phyloP scores from a whole-genome alignment of 2,329 filamentous ascomycete species.

The Fusarium hostae region DNA sequence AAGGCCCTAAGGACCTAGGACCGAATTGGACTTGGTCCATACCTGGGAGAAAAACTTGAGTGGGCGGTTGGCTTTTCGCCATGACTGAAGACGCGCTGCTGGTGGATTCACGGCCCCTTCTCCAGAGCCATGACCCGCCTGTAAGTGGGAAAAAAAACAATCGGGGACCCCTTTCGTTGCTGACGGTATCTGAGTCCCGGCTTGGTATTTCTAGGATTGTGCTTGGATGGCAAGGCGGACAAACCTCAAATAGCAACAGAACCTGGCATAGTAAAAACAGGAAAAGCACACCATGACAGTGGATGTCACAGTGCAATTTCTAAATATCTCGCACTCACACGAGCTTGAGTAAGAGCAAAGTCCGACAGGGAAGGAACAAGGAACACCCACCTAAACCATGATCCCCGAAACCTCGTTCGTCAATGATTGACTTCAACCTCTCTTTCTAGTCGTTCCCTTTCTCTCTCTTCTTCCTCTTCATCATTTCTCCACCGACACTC shows the following conservation, averaged over 20 bases:
- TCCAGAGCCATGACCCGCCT: constrained; percentile 37
- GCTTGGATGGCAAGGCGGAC: constrained; percentile 24
- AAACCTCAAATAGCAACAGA: constrained; percentile 25
- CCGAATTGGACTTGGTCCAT: not conserved
- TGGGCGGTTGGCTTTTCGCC: constrained; percentile 12
- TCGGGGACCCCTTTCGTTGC: constrained; percentile 23
- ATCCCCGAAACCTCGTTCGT: constrained; percentile 40
- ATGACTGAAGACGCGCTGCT: constrained; percentile 14
- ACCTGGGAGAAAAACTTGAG: constrained; percentile 1
- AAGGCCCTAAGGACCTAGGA: not conserved
- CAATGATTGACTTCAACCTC: constrained; percentile 35
- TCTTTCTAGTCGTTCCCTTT: constrained; percentile 17
- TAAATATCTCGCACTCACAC: constrained; percentile 20
- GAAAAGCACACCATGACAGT: constrained; percentile 2
- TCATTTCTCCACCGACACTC: constrained; percentile 41
- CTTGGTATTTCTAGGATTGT: constrained; percentile 22
- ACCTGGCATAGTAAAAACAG: not conserved
- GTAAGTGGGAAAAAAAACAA: not conserved
- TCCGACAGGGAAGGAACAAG: constrained; percentile 31
- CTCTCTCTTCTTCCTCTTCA: constrained; percentile 31
- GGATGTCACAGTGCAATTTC: constrained; percentile 25
- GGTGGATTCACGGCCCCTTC: constrained; percentile 36
- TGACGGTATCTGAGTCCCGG: constrained; percentile 19
- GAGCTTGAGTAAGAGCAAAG: constrained; percentile 23
- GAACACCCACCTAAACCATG: constrained; percentile 33